These are phyloP conservation scores for Pyricularia pennisetigena DNA, from an alignment of 2,329 filamentous ascomycete genomes.

Conservation along the genomic window DNA sequence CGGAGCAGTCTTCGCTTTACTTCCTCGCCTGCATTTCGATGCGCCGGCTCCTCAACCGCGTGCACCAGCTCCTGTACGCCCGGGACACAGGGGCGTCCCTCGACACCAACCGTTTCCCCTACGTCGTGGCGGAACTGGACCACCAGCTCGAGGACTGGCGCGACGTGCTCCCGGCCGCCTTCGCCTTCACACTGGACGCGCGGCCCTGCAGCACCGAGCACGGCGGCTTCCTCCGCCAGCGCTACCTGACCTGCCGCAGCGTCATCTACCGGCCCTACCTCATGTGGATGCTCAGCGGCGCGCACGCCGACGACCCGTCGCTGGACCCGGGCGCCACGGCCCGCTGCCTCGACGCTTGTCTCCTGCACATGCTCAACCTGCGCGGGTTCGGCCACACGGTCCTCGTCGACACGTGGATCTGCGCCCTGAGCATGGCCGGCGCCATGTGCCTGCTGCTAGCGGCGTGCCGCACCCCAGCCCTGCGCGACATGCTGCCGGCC, in stretches of 20 bases:
- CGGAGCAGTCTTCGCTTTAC: conserved; percentile 39
- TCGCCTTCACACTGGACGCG: conserved; percentile 27
- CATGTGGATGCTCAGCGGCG: conserved; percentile 36
- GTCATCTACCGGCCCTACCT: conserved; percentile 43
- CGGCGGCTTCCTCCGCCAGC: conserved; percentile 36
- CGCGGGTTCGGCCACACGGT: conserved; percentile 38
- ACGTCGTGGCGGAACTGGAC: conserved; percentile 35
- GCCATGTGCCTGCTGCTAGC: conserved; percentile 39
- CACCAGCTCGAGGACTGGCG: conserved; percentile 40
- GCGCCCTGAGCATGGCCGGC: conserved; percentile 38
- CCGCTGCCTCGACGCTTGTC: conserved; percentile 34
- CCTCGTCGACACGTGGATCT: conserved; percentile 44
- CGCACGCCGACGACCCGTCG: conserved; percentile 14
- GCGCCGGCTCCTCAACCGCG: conserved; percentile 35
- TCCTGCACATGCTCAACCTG: conserved; percentile 37
- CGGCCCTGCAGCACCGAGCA: conserved; percentile 24
- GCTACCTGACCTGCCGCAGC: conserved; percentile 40
- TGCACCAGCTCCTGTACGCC: conserved; percentile 39
- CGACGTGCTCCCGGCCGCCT: conserved; percentile 30
- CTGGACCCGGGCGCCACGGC: conserved; percentile 27
- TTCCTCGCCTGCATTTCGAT: conserved; percentile 44
- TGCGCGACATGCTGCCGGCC: conserved; percentile 25
- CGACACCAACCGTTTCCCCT: conserved; percentile 33
- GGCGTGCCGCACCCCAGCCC: conserved; percentile 26
- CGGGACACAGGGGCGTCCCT: conserved; percentile 31